These are phyloP conservation scores for Penicillium decumbens DNA, from an alignment of 2,329 filamentous ascomycete species.

Conservation along the genomic window DNA sequence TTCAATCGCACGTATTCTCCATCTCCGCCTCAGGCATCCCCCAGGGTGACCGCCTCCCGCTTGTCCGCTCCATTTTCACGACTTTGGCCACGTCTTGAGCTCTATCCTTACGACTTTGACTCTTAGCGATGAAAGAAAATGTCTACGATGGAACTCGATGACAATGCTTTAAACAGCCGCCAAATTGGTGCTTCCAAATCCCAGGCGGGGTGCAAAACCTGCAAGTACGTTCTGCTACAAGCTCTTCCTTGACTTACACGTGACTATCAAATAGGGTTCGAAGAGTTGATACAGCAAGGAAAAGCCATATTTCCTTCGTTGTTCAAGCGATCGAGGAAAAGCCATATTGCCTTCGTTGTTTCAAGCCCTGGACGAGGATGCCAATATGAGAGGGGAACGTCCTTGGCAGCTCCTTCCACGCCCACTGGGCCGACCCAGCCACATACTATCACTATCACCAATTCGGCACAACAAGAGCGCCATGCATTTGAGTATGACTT, in stretches of 20 bases:
- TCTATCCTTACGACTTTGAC: not conserved
- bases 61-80: not conserved
- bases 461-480: conserved; percentile 14
- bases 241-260: conserved; percentile 1
- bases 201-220: conserved; percentile 16
- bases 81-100: not conserved
- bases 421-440: not conserved
- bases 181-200: conserved; percentile 12
- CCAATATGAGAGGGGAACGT: conserved; percentile 10
- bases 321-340: too few relatives aligned
- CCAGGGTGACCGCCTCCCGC: too few relatives aligned
- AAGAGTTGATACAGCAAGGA: conserved; percentile 25
- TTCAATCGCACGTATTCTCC: not conserved
- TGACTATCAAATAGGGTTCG: conserved; percentile 10
- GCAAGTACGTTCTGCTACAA: conserved; percentile 9
- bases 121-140: not conserved
- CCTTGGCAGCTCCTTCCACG: not conserved
- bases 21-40: not conserved
- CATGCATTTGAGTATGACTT: conserved; percentile 26
- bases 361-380: conserved; percentile 18
- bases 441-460: conserved; percentile 2
- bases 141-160: not conserved
- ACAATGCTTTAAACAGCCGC: not conserved
- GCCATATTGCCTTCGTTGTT: conserved; percentile 17
- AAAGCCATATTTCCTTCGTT: conserved; percentile 19